phyloP scores from a whole-genome alignment of 1,284 basidiomycete genomes.

The Heliocybe sulcata region DNA sequence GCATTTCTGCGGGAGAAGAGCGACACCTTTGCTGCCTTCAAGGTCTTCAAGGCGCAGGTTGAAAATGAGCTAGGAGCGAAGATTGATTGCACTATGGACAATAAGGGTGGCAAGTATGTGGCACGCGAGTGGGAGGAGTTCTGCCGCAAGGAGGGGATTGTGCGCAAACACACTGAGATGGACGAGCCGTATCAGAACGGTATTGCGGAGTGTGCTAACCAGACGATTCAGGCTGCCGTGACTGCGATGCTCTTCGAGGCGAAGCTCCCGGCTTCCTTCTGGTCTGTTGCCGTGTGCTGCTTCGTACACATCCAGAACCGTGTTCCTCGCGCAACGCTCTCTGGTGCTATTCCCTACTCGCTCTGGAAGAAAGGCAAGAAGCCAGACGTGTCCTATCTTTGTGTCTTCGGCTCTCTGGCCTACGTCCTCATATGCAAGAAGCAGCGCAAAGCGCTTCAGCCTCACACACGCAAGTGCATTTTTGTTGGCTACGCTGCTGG shows the following conservation, averaged over 20 bases:
- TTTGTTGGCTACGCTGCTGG: constrained; percentile 27
- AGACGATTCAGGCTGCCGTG: constrained; percentile 15
- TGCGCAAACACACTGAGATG: constrained; percentile 17
- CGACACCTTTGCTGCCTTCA: constrained; percentile 22
- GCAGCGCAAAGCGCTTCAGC: constrained; percentile 14
- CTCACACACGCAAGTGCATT: constrained; percentile 24
- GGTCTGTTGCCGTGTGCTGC: background rate
- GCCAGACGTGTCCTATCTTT: constrained; percentile 18
- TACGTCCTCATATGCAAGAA: constrained; percentile 21
- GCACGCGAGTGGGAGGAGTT: constrained; percentile 16
- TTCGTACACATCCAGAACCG: constrained; percentile 11
- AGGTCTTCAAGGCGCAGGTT: constrained; percentile 22
- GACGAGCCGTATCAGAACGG: constrained; percentile 26
- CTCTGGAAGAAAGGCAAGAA: constrained; percentile 13
- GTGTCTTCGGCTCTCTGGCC: constrained; percentile 22
- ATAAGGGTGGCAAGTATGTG: constrained; percentile 25
- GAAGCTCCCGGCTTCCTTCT: background rate
- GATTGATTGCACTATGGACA: constrained; percentile 17
- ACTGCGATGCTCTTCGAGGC: constrained; percentile 7
- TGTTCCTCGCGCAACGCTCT: constrained; percentile 10
- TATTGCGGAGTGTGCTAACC: constrained; percentile 24
- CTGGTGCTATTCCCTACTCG: constrained; percentile 11
- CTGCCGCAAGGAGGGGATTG: constrained; percentile 18
- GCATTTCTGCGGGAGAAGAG: constrained; percentile 22
- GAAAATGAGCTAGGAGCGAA: constrained; percentile 20